phyloP scores from a whole-genome alignment of 345 rosid genomes.

The Eucalyptus paniculata region DNA sequence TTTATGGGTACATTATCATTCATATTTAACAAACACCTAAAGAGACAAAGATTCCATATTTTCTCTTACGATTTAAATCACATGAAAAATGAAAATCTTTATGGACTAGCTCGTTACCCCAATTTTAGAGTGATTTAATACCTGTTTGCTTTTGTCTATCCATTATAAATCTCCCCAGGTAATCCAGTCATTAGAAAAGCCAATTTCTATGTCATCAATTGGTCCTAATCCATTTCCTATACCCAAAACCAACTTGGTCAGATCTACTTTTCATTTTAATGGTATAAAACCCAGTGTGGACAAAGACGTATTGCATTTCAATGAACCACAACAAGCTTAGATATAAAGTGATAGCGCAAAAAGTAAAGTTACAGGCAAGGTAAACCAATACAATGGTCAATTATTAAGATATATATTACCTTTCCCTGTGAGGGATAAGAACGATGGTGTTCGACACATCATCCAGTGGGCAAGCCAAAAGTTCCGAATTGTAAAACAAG shows the following conservation, averaged over 20 bases:
- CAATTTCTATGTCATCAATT: background rate
- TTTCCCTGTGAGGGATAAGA: slow-evolving; percentile 79
- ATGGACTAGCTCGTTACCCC: background rate
- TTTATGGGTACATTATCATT: background rate
- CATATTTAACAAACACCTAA: background rate
- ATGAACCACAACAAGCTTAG: background rate
- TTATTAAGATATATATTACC: slow-evolving; percentile 14
- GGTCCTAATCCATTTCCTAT: background rate
- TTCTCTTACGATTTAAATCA: background rate
- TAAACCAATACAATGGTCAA: background rate
- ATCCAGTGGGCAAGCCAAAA: slow-evolving; percentile 60
- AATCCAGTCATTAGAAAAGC: background rate
- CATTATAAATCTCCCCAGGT: background rate
- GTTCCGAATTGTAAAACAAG: slow-evolving; percentile 70
- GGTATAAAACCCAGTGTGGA: background rate
- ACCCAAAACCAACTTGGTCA: background rate
- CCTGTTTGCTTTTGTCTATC: background rate
- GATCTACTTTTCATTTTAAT: background rate
- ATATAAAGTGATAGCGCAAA: background rate
- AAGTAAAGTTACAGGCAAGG: background rate
- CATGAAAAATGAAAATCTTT: background rate
- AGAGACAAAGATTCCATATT: background rate
- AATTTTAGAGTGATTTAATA: background rate
- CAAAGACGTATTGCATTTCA: background rate
- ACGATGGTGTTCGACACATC: slow-evolving; percentile 41